Evolutionary conservation across 495 filamentous ascomycete genomes (phyloP), one percentile per base, ranked within the genome.

Genomic region (Penicillium pulvis): DNA sequence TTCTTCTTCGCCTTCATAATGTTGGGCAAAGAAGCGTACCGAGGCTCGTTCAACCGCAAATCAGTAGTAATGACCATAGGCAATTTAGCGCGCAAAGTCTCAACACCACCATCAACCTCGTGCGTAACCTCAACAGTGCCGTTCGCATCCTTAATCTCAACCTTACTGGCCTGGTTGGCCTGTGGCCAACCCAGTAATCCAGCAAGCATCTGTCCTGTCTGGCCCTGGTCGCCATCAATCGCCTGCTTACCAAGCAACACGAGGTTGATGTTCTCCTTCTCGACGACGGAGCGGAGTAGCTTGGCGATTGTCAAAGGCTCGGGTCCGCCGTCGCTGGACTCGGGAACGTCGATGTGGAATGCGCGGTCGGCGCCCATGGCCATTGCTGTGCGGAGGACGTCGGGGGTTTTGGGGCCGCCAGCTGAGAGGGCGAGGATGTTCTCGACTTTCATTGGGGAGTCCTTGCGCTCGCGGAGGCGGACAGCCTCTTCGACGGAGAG

Each of bases 1-100:
- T 98, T 98, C 90, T 98, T 98, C 89, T 98, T 98, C 54, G 94
- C 94, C 86, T 97, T 98, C 95, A 98, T 98, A 58, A 98, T 98
- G 75, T 97, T 97, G 64, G 91, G 93, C 81, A 98, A 71, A 73
- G 85, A 96, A 51, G 92, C 93, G 76, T 97, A 98, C 51, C 95
- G 77, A 55, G 94, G 95, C 83, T 95, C 90, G 72, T 98, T 98
- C 75, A 98, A 76, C 44, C 94, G 79, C 75, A 98, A 73, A 84
- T 98, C 94, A 59, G 94, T 96, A 58, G 94, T 98, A 57, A 98
- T 87, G 20, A 98, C 75, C 87, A 96, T 83, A 0, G 94, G 94
- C 75, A 98, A 71, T 79, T 87, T 87, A 17, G 88, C 86, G 67
- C 82, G 79, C 57, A 98, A 78, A 63, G 92, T 97, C 83, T 98